These are phyloP conservation scores for Triticum dicoccoides DNA, from an alignment of 176 grass and related monocot species.

Conservation along the genomic window DNA sequence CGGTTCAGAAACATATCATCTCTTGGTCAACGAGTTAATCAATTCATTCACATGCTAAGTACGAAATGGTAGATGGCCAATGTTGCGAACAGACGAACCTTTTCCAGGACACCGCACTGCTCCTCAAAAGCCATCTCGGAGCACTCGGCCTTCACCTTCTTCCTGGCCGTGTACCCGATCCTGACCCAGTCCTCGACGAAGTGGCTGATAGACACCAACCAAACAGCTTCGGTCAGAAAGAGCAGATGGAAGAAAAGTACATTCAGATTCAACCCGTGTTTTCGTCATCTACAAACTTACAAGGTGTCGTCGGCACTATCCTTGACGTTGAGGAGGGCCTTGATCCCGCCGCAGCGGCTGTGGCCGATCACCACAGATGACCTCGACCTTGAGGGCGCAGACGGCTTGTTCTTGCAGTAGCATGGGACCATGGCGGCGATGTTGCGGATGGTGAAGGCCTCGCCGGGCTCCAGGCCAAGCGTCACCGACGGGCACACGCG, in stretches of 20 bases:
- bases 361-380: too few species aligned
- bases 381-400: conserved; percentile 33
- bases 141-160: conserved; percentile 46
- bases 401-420: conserved; percentile 65
- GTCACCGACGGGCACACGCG: conserved; percentile 88
- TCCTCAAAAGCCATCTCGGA: conserved; percentile 30
- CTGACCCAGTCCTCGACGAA: conserved; percentile 95
- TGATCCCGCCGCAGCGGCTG: too few species aligned
- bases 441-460: conserved; percentile 90
- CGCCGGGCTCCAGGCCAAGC: conserved; percentile 72
- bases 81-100: conserved; percentile 24
- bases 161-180: conserved; percentile 47
- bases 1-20: conserved; percentile 20
- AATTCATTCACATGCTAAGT: neutral
- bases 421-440: conserved; percentile 69
- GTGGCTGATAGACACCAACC: conserved; percentile 39
- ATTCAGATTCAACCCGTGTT: neutral
- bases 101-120: conserved; percentile 62
- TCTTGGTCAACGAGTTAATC: neutral
- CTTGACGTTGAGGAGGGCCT: too few species aligned
- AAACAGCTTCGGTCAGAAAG: neutral
- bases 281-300: neutral
- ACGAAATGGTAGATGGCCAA: neutral
- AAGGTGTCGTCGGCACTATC: too few species aligned
- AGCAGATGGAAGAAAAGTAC: neutral